Evolutionary conservation across 352 stramenopile species (phyloP), one percentile per base, ranked within the genome.

Genomic region (Phytophthora podocarpi): DNA sequence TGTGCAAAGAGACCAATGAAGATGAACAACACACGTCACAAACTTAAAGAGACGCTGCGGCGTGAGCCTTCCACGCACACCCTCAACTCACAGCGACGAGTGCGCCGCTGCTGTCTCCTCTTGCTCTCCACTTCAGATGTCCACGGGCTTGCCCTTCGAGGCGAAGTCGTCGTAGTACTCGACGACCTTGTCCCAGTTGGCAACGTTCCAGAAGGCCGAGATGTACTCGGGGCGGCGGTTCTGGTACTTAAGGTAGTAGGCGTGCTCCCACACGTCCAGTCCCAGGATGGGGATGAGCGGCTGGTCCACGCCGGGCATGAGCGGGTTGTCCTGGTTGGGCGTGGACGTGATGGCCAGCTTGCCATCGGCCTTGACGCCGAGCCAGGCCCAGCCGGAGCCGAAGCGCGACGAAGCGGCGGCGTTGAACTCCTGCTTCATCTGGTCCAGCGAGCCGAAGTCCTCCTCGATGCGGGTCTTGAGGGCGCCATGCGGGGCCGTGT

Each of bases 201-300:
- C 95, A 59, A 99, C 94, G 83, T 99, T 99, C 97, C 97, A 99
- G 81, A 97, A 98, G 63, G 96, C 97, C 43, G 85, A 89, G 64
- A 99, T 97, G 90, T 99, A 98, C 75, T 98, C 92, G 15, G 94
- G 90, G 59, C 95, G 85, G 48, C 91, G 87, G 82, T 98, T 98
- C 72, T 98, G 93, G 87, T 98, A 98, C 81, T 98, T 97, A 57
- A 98, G 83, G 86, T 98, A 98, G 76, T 98, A 98, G 9, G 92
- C 90, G 74, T 98, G 93, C 74, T 99, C 95, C 96, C 96, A 99
- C 36, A 98, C 93, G 74, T 99, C 94, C 23, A 96, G 72, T 16
- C 90, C 93, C 31, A 99, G 80, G 62, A 99, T 98, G 32, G 95
- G 95, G 73, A 97, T 91, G 68, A 96, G 80, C 11, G 83, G 76